phyloP scores from a whole-genome alignment of 805 yeast species.

The Saccharomyces jurei region DNA sequence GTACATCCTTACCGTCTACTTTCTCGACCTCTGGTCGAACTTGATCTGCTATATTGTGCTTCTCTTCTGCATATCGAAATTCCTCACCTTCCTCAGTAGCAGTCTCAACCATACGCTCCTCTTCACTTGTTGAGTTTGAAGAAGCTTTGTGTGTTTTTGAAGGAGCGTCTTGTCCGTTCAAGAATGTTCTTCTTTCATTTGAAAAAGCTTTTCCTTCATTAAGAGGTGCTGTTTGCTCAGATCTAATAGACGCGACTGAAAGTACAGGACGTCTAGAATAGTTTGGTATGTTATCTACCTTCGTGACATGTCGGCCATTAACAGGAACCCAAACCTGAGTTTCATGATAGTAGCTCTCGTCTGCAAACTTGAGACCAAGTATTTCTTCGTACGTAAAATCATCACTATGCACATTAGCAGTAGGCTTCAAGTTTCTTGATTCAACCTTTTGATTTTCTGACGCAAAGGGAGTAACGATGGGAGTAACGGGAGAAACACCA shows the following conservation, averaged over 20 bases:
- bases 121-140: neutral
- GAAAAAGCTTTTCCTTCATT: neutral
- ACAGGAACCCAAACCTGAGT: conserved; percentile 22
- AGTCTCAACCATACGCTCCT: neutral
- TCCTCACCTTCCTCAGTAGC: neutral
- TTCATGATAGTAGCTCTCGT: conserved; percentile 24
- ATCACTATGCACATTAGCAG: conserved; percentile 10
- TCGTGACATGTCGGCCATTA: conserved; percentile 1
- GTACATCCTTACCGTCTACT: conserved; percentile 1
- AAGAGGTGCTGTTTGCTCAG: neutral
- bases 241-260: neutral
- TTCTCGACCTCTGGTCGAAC: neutral
- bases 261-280: neutral
- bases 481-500: conserved; percentile 1
- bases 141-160: neutral
- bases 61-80: neutral
- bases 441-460: neutral
- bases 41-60: neutral
- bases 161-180: neutral
- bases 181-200: too few species aligned
- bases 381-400: conserved; percentile 25
- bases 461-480: too few species aligned
- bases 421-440: neutral
- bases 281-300: neutral
- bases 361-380: conserved; percentile 15